Evolutionary conservation across 345 rosid genomes (phyloP).

Genomic region (Eucalyptus sideroxylon): DNA sequence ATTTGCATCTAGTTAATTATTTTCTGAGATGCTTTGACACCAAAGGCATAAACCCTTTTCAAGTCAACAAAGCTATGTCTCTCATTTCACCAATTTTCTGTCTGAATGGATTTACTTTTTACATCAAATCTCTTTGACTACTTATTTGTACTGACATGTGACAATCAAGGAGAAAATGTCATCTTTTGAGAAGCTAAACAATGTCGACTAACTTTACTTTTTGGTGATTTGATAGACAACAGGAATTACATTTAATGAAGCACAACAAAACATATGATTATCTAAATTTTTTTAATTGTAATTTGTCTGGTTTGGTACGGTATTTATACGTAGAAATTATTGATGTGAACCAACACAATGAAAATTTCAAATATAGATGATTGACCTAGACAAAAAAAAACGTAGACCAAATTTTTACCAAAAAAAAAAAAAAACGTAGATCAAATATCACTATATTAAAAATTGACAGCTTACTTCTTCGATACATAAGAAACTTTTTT

Average conservation of each 20-base stretch:
- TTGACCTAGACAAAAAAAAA: not conserved
- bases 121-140: not conserved
- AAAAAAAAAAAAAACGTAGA: not conserved
- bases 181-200: not conserved
- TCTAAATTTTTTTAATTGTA: not conserved
- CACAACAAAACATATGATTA: not conserved
- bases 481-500: not conserved
- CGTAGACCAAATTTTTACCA: not conserved
- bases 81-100: not conserved
- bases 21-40: not conserved
- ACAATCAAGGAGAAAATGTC: not conserved
- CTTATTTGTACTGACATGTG: not conserved
- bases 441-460: not conserved
- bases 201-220: not conserved
- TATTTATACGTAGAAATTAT: not conserved
- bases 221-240: not conserved
- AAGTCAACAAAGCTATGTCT: not conserved
- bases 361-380: not conserved
- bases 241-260: not conserved
- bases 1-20: not conserved
- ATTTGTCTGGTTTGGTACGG: not conserved
- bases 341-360: not conserved
- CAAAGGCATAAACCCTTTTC: not conserved
- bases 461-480: not conserved
- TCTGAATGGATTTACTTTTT: not conserved